Conservation (phyloP, 2,329 filamentous ascomycete species). For the Cladophialophora exuberans region DNA sequence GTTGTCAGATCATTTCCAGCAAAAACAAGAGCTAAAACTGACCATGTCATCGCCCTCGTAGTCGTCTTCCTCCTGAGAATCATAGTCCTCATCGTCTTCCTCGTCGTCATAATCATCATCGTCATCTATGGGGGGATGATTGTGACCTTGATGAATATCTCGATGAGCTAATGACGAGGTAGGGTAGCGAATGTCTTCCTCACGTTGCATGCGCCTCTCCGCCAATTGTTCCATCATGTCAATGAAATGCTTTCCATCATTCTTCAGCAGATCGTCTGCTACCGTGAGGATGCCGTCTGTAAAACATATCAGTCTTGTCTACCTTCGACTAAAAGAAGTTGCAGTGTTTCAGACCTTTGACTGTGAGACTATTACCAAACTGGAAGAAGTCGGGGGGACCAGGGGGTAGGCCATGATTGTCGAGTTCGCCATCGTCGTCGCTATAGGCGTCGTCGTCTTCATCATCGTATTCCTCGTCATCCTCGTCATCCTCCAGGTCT, state of each 20-base stretch:
- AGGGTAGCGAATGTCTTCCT: slow-evolving; percentile 81
- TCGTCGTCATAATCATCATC: slow-evolving; percentile 76
- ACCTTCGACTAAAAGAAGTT: neutral
- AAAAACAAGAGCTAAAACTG: slow-evolving; percentile 31
- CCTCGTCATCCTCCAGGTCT: slow-evolving; percentile 57
- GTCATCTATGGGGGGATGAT: slow-evolving; percentile 73
- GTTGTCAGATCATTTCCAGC: slow-evolving; percentile 44
- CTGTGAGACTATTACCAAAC: slow-evolving; percentile 95
- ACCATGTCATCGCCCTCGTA: slow-evolving; percentile 70
- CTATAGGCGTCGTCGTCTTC: slow-evolving; percentile 71
- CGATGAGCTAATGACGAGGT: slow-evolving; percentile 62
- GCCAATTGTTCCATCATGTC: slow-evolving; percentile 99
- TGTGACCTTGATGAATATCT: slow-evolving; percentile 69
- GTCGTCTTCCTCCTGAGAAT: slow-evolving; percentile 66
- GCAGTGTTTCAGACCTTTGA: slow-evolving; percentile 67
- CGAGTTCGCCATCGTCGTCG: slow-evolving; percentile 65
- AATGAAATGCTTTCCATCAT: slow-evolving; percentile 99
- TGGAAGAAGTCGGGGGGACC: slow-evolving; percentile 88
- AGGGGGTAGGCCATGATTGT: slow-evolving; percentile 66
- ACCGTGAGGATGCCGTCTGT: slow-evolving; percentile 94
- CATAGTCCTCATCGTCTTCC: slow-evolving; percentile 71
- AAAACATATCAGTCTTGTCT: slow-evolving; percentile 32
- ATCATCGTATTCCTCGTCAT: slow-evolving; percentile 54
- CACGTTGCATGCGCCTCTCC: slow-evolving; percentile 93
- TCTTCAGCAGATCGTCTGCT: slow-evolving; percentile 96